Evolutionary conservation across 148 eudicot species (phyloP), one percentile per base, ranked within the genome.

Genomic region (Rhododendron griersonianum): DNA sequence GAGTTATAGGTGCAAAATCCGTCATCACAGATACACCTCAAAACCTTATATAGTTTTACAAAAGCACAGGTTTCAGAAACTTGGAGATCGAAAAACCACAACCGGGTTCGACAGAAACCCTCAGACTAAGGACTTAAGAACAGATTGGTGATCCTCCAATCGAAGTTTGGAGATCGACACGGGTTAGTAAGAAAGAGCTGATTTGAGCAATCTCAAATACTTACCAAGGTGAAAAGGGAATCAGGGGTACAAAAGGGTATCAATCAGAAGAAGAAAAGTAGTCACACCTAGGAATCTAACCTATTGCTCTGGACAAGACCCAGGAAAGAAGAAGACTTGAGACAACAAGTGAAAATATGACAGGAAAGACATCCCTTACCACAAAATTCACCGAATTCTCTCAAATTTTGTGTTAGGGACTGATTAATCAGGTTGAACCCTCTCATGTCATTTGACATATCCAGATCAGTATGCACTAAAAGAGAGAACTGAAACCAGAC

Each of bases 1-100:
- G 78, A 41, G 33, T 59, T 16, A 16, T 37, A 45, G 88, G 44
- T 21, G 73, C 80, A 45, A 23, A 57, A 73, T 84, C 87, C 71
- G 65, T 88, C 89, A 88, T 88, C 44, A 5, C 35, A 14, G 67
- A 61, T 67, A 30, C 13, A 28, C 19, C 75, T 28, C 39, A 69
- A 25, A 69, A 4, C 41, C 76, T 14, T 5, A 14, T n/a, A 65
- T 15, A 33, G 35, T 67, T 67, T 28, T 5, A 33, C 76, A 30
- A 67, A 41, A 30, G 39, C 76, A 71, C 76, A 4, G 41, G 7
- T 71, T 71, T 33, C 76, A 33, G 13, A 82, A 41, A 39, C 37
- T 47, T 14, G 10, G 25, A n/a, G 11, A 48, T 41, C 5, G 10
- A 37, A 65, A 33, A 59, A 81, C 37, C 35, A 18, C 8, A 41